A percentile compares a stretch with the other conserved stretches of the same genome.
Conservation (phyloP, 345 rosid species). For the Acer negundo region DNA sequence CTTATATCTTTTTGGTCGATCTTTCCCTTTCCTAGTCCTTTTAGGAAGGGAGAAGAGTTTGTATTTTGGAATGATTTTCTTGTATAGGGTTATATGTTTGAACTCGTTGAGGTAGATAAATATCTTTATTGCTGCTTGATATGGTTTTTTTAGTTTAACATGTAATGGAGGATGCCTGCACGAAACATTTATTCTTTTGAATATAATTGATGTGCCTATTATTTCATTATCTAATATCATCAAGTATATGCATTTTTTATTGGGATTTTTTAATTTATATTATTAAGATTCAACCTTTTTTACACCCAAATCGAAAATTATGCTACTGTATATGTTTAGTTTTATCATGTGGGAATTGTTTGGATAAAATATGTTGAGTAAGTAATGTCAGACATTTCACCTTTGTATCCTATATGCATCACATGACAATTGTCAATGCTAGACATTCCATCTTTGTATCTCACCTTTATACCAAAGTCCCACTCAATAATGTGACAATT, state of each 20-base stretch:
- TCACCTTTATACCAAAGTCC: too few relatives aligned
- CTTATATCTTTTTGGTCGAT: slow-evolving; percentile 18
- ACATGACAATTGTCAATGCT: too few relatives aligned
- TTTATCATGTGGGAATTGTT: too few relatives aligned
- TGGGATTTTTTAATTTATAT: neutral
- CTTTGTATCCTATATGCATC: too few relatives aligned
- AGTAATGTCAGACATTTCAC: too few relatives aligned
- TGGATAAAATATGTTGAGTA: too few relatives aligned
- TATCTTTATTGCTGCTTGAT: neutral
- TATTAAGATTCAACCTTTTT: too few relatives aligned
- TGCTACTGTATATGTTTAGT: too few relatives aligned
- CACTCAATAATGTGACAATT: too few relatives aligned
- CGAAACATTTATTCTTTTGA: slow-evolving; percentile 8
- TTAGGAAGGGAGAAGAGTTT: slow-evolving; percentile 24
- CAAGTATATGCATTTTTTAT: neutral
- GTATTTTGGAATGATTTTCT: slow-evolving; percentile 29
- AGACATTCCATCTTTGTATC: too few relatives aligned
- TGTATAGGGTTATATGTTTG: slow-evolving; percentile 39
- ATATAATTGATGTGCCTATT: slow-evolving; percentile 1
- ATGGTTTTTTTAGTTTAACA: slow-evolving; percentile 1
- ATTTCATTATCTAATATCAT: neutral
- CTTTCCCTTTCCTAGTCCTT: slow-evolving; percentile 16
- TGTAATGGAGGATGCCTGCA: slow-evolving; percentile 23
- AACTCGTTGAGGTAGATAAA: slow-evolving; percentile 28
- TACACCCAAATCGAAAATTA: too few relatives aligned